A percentile compares a stretch with the other conserved stretches of the same genome.
Conservation (phyloP, 2,329 filamentous ascomycete species). For the Sarocladium strictum region DNA sequence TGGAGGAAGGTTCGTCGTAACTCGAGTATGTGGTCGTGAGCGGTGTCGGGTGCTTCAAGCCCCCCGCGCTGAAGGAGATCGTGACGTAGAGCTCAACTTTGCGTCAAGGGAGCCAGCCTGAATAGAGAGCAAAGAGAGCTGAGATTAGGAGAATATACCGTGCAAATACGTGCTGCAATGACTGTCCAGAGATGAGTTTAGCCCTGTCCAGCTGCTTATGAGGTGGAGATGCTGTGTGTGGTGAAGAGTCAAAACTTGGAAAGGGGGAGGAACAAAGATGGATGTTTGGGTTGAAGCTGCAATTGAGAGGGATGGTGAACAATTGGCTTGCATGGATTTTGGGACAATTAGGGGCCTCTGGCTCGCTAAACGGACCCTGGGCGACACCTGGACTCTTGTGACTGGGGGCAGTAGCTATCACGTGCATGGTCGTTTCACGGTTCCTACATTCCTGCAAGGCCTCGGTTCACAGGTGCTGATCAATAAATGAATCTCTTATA, state of each 20-base stretch:
- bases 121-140: neutral
- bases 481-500: too few relatives aligned
- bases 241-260: neutral
- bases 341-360: neutral
- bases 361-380: neutral
- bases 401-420: conserved; percentile 1
- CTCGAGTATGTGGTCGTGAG: neutral
- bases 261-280: conserved; percentile 5
- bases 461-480: too few relatives aligned
- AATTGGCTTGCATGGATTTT: neutral
- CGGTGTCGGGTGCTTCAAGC: neutral
- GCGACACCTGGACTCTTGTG: neutral
- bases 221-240: neutral
- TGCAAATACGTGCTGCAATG: neutral
- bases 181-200: neutral
- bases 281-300: conserved; percentile 1
- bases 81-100: conserved; percentile 2
- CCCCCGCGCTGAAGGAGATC: conserved; percentile 3
- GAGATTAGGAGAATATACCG: neutral
- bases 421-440: neutral
- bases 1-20: neutral
- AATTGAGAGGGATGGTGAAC: conserved; percentile 1
- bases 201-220: neutral
- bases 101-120: neutral
- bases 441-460: too few relatives aligned